Conservation (phyloP, 129 eudicot species). For the Daucus carota region DNA sequence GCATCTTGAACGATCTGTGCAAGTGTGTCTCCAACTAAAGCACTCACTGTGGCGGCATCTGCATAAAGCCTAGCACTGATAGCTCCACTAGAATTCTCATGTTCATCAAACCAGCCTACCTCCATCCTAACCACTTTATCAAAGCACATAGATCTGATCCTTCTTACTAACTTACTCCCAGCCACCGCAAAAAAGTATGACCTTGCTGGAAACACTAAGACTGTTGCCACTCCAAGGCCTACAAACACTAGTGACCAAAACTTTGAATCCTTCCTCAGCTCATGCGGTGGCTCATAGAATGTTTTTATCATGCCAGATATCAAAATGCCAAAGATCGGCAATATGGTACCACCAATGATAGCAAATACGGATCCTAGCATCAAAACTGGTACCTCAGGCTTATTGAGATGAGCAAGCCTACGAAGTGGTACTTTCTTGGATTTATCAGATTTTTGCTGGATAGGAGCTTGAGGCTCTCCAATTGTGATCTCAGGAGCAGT, state of each 20-base stretch:
- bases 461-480: slow-evolving; percentile 18
- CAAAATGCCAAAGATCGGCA: slow-evolving; percentile 61
- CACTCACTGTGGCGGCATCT: slow-evolving; percentile 75
- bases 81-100: slow-evolving; percentile 69
- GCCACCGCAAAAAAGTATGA: slow-evolving; percentile 69
- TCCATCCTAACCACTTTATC: slow-evolving; percentile 76
- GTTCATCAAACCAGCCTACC: slow-evolving; percentile 82
- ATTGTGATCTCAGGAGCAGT: slow-evolving; percentile 19
- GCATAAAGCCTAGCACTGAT: slow-evolving; percentile 73
- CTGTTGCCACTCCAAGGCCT: slow-evolving; percentile 44
- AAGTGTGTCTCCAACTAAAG: slow-evolving; percentile 75
- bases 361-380: slow-evolving; percentile 56
- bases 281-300: slow-evolving; percentile 50
- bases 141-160: slow-evolving; percentile 71
- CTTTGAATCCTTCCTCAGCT: slow-evolving; percentile 47
- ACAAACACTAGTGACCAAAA: slow-evolving; percentile 69
- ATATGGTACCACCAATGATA: slow-evolving; percentile 47
- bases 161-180: slow-evolving; percentile 52
- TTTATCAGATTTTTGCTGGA: slow-evolving; percentile 29
- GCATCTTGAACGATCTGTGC: slow-evolving; percentile 70
- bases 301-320: slow-evolving; percentile 59
- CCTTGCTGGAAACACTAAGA: slow-evolving; percentile 49
- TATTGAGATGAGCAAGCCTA: slow-evolving; percentile 71
- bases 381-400: slow-evolving; percentile 74
- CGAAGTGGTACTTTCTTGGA: slow-evolving; percentile 50